Evolutionary conservation across 148 eudicot species (phyloP), one percentile per base, ranked within the genome.

Genomic region (Silene uniflora): DNA sequence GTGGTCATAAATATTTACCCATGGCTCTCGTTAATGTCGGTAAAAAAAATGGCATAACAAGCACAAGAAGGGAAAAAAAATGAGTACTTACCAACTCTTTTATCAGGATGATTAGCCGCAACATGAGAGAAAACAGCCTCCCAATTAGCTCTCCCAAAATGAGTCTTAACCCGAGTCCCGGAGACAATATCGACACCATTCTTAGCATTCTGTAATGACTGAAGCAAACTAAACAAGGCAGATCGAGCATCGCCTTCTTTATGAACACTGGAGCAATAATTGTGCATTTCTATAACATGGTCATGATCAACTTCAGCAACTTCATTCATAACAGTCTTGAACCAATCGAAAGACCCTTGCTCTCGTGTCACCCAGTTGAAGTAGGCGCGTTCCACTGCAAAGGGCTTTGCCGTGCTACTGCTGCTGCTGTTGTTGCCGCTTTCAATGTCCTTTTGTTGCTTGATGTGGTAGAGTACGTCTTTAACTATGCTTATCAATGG

Each of bases 201-300:
- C 74, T 85, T 81, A 52, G 91, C 89, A 72, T 88, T 85, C 24
- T 87, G 83, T 6, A 87, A 23, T 0, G 88, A 77, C 77, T 87
- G 90, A 67, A 87, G 84, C 85, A 87, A 85, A 7, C 85, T 76
- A 11, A 87, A 83, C 75, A 87, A 74, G 24, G 90, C 90, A 0
- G 90, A 87, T 10, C 90, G 61, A 10, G 88, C 90, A 71, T 87
- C 90, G 6, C 91, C 91, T 78, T 86, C 91, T 68, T 84, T 86
- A 49, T 83, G 86, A 3, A 80, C 89, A 44, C 85, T 78, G 0
- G 89, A 86, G 75, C 89, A 86, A 42, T 86, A 86, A 54, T 86
- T 88, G 44, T 86, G 88, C n/a, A 86, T 83, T 79, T 88, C 86
- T 18, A 88, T 86, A 60, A 84, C 81, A 11, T 77, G 77, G 52